A percentile compares a stretch with the other conserved stretches of the same genome.
phyloP scores from a whole-genome alignment of 73 alveolate species.

The Paramecium bursaria region DNA sequence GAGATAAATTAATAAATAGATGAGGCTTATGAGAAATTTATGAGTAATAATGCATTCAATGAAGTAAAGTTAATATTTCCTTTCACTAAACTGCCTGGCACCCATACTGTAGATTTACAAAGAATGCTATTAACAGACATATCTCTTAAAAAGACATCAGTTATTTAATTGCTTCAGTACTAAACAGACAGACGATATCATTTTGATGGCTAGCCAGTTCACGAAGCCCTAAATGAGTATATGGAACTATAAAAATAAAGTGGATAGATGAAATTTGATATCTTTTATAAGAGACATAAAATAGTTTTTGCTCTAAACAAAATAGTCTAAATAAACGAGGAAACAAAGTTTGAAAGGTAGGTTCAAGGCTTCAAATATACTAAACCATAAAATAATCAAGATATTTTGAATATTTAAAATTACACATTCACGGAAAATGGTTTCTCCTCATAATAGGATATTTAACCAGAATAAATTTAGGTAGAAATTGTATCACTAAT shows the following conservation, averaged over 20 bases:
- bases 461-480: too few species aligned
- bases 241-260: background rate
- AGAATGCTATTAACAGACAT: background rate
- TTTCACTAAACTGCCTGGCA: slow-evolving; percentile 38
- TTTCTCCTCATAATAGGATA: too few species aligned
- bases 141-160: background rate
- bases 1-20: slow-evolving; percentile 33
- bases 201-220: background rate
- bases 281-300: slow-evolving; percentile 19
- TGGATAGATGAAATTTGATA: background rate
- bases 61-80: background rate
- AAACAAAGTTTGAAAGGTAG: background rate
- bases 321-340: slow-evolving; percentile 31
- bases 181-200: background rate
- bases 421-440: too few species aligned
- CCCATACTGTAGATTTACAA: background rate
- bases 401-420: too few species aligned
- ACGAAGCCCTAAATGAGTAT: slow-evolving; percentile 37
- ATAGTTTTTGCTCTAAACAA: background rate
- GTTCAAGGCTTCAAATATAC: background rate
- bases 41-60: background rate
- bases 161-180: background rate
- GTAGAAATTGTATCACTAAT: too few species aligned
- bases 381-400: too few species aligned
- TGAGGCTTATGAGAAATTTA: slow-evolving; percentile 26